Base-by-base conservation (phyloP, 2,329 filamentous ascomycete genomes). In the Pseudogymnoascus sp. region DNA sequence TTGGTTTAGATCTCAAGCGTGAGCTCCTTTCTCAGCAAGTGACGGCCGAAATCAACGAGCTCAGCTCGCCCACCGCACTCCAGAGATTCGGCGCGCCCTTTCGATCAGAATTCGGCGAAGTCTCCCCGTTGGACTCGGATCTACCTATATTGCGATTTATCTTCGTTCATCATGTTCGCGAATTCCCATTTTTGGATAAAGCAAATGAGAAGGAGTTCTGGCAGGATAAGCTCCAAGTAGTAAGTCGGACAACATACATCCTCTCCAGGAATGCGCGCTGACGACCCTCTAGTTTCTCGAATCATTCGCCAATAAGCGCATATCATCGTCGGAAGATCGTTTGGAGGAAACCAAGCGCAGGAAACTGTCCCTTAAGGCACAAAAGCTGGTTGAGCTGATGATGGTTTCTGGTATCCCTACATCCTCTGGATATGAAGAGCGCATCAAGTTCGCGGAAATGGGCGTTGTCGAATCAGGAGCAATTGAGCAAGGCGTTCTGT, bases 141-240 rank as follows among this genome's bases (percentile, higher is more conserved):
- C 82, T 99, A 29, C 95, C 95, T 16, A 89, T 99, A 66, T 81
- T 99, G 66, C 86, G 95, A 68, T 97, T 95, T 78, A 96, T 99
- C 72, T 99, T 99, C 74, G 95, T 97, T 62, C 89, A 97, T 74
- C 93, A 97, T 86, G 86, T 99, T 65, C 91, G 95, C 72, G 96
- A 97, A 71, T 99, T 99, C 71, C 95, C 95, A 1, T 99, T 99
- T 73, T 84, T 99, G 67, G 92, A 99, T 76, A 91, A 96, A 80
- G 95, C 95, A 21, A 89, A 86, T 72, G 95, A 99, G 82, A 96
- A 97, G 82, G 95, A 99, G 77, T 99, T 99, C 72, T 99, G 95
- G 95, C 95, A 99, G 78, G 92, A 97, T 74, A 97, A 96, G 76
- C 80, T 99, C 65, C 95, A 99, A 80, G 85, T 93, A 73, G 91